These are phyloP conservation scores for Gossypium anomalum DNA, from an alignment of 345 rosid species.

Conservation along the genomic window DNA sequence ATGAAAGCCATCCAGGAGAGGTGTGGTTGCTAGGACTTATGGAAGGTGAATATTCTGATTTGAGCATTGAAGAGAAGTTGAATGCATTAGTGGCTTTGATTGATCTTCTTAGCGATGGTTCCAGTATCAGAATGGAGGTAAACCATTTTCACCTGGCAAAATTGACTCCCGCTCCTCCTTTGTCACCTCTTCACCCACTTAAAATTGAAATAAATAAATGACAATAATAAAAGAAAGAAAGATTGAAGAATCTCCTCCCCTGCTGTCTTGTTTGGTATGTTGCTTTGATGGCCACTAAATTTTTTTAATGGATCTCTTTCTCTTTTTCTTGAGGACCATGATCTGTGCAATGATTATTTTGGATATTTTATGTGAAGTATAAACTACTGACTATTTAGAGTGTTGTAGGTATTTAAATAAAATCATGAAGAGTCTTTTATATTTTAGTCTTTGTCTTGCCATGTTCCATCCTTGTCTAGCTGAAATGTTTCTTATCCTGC, in stretches of 20 bases:
- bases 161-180: neutral
- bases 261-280: neutral
- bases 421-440: neutral
- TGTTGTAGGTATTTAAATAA: neutral
- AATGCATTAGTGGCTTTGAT: constrained; percentile 73
- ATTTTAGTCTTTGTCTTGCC: neutral
- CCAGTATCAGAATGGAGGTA: constrained; percentile 80
- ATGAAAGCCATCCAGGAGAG: constrained; percentile 93
- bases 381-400: neutral
- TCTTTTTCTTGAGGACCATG: neutral
- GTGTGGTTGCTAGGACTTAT: constrained; percentile 85
- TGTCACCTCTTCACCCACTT: neutral
- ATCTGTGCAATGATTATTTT: neutral
- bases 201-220: neutral
- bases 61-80: constrained; percentile 83
- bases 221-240: neutral
- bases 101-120: constrained; percentile 78
- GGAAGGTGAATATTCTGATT: constrained; percentile 94
- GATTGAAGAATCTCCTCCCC: neutral
- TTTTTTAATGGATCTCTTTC: neutral
- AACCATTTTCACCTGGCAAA: constrained; percentile 12
- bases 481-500: neutral
- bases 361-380: neutral
- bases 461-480: neutral
- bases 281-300: neutral